A percentile compares a stretch with the other conserved stretches of the same genome.
Evolutionary conservation across 1,139 yeast genomes (phyloP).

Genomic region (Geotrichum histeridarum): DNA sequence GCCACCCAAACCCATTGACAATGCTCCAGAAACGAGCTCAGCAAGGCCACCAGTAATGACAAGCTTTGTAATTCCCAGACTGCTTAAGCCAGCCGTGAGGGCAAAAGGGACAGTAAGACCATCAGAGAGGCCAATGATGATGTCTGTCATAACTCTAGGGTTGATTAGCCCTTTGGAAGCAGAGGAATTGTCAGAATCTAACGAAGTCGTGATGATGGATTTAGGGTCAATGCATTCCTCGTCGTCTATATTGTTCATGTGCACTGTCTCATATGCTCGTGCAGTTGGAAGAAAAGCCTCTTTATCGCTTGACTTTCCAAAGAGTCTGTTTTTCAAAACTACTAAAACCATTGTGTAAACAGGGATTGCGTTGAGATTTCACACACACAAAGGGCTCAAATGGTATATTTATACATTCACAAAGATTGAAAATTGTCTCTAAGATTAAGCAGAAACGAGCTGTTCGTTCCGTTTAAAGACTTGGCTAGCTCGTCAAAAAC

Average conservation of each 20-base stretch:
- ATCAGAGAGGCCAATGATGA: slow-evolving; percentile 73
- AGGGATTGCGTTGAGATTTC: not conserved
- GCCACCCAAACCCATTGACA: slow-evolving; percentile 82
- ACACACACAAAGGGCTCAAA: not conserved
- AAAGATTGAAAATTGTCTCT: not conserved
- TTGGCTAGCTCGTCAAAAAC: not conserved
- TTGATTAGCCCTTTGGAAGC: slow-evolving; percentile 25
- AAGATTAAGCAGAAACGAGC: not conserved
- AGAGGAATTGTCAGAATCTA: slow-evolving; percentile 14
- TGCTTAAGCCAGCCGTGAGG: slow-evolving; percentile 72
- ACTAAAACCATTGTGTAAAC: slow-evolving; percentile 9
- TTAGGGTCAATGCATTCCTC: not conserved
- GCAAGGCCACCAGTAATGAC: slow-evolving; percentile 86
- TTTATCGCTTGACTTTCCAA: slow-evolving; percentile 11
- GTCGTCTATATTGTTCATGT: slow-evolving; percentile 17
- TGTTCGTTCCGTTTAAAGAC: not conserved
- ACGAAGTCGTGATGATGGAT: slow-evolving; percentile 15
- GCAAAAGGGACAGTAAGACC: slow-evolving; percentile 88
- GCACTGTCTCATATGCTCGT: slow-evolving; percentile 26
- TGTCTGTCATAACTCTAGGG: slow-evolving; percentile 70
- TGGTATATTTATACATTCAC: no score
- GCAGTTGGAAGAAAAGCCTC: slow-evolving; percentile 32
- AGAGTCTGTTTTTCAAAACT: slow-evolving; percentile 5
- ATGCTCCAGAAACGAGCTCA: slow-evolving; percentile 81
- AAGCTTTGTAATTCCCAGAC: slow-evolving; percentile 65